Evolutionary conservation across 441 rosid genomes (phyloP).

Genomic region (Populus hybrid): DNA sequence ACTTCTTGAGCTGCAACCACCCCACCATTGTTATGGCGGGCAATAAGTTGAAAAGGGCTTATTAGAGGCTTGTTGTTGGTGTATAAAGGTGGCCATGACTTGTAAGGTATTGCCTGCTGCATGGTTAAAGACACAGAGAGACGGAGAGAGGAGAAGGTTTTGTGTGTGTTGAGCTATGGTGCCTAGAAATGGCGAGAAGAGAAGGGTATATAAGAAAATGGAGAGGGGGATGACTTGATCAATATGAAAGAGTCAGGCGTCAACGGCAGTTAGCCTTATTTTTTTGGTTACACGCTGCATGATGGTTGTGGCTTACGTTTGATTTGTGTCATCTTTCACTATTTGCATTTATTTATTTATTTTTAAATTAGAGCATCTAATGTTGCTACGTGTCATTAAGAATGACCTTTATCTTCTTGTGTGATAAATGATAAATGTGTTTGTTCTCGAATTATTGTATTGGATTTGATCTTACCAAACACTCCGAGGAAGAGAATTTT

Average conservation of each 20-base stretch:
- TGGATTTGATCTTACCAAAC: no score
- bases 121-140: constrained; percentile 25
- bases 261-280: constrained; percentile 31
- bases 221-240: constrained; percentile 4
- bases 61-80: constrained; percentile 19
- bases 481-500: no score
- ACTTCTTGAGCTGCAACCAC: background rate
- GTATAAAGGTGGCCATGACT: constrained; percentile 38
- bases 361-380: background rate
- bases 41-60: constrained; percentile 14
- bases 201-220: background rate
- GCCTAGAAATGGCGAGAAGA: background rate
- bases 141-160: background rate
- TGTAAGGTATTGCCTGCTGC: constrained; percentile 78
- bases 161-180: background rate
- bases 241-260: constrained; percentile 33
- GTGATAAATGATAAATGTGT: no score
- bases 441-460: background rate
- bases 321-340: background rate
- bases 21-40: background rate
- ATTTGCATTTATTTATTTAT: background rate
- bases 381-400: background rate
- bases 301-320: constrained; percentile 30
- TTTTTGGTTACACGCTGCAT: constrained; percentile 21
- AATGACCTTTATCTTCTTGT: background rate